Percentiles rank a stretch among this genome's conserved stretches.
phyloP scores from a whole-genome alignment of 192 early-diverging fungal species.

The Coemansia furcata region DNA sequence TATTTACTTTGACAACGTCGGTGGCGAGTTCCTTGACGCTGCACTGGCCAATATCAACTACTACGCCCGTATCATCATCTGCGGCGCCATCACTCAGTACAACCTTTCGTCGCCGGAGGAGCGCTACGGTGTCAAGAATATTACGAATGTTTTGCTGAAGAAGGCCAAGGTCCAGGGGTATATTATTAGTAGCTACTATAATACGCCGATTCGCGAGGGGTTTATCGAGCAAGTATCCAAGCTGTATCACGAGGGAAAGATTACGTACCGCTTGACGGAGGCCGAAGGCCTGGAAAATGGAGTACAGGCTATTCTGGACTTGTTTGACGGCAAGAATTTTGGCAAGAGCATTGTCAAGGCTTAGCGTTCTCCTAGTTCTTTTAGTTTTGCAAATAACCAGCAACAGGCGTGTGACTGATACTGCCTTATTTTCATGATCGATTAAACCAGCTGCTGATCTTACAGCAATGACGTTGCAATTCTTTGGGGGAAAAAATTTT shows the following conservation, averaged over 20 bases:
- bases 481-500: slow-evolving; percentile 38
- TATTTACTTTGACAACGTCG: slow-evolving; percentile 84
- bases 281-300: slow-evolving; percentile 67
- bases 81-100: slow-evolving; percentile 77
- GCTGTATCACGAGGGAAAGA: slow-evolving; percentile 60
- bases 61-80: slow-evolving; percentile 64
- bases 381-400: too few relatives aligned
- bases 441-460: too few relatives aligned
- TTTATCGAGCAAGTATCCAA: slow-evolving; percentile 59
- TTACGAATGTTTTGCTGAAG: slow-evolving; percentile 56
- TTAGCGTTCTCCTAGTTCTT: not conserved
- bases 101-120: slow-evolving; percentile 51
- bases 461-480: too few relatives aligned
- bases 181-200: slow-evolving; percentile 57
- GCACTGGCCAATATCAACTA: slow-evolving; percentile 65
- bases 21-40: slow-evolving; percentile 78
- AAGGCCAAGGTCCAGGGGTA: slow-evolving; percentile 66
- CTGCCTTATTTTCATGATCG: too few relatives aligned
- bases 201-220: slow-evolving; percentile 43
- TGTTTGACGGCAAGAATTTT: slow-evolving; percentile 69
- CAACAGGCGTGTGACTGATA: too few relatives aligned
- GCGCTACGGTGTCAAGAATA: slow-evolving; percentile 60
- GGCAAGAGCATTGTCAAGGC: slow-evolving; percentile 66
- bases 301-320: slow-evolving; percentile 59
- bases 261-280: slow-evolving; percentile 60